A percentile compares a stretch with the other conserved stretches of the same genome.
Conservation (phyloP, 371 early-diverging fungal genomes). For the Coemansia sp. region DNA sequence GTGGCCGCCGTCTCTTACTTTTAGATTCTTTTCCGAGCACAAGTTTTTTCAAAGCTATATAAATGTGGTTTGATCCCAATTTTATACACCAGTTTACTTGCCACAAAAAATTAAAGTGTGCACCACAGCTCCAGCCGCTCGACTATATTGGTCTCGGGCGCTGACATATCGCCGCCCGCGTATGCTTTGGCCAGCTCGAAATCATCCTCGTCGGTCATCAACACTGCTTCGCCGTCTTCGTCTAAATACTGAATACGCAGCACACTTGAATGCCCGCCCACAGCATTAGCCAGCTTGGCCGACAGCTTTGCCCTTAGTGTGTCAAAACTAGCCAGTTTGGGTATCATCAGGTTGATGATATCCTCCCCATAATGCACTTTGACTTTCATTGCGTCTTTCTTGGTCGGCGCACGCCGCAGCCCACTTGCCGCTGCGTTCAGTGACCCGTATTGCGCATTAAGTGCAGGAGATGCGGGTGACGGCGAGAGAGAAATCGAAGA, state of each 20-base stretch:
- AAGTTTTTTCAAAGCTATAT: not conserved
- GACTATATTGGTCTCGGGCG: conserved; percentile 47
- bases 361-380: conserved; percentile 74
- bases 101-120: conserved; percentile 6
- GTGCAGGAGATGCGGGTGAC: conserved; percentile 19
- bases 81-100: not conserved
- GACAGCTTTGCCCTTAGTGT: conserved; percentile 62
- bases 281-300: conserved; percentile 61
- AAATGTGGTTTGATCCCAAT: not conserved
- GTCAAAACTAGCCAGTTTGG: conserved; percentile 58
- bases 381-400: conserved; percentile 62
- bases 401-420: conserved; percentile 43
- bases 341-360: conserved; percentile 70
- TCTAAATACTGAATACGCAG: conserved; percentile 80
- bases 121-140: conserved; percentile 46
- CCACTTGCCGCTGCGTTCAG: conserved; percentile 10
- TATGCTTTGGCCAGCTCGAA: conserved; percentile 76
- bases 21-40: not conserved
- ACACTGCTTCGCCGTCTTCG: conserved; percentile 81
- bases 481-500: conserved; percentile 16
- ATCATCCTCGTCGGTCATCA: conserved; percentile 92
- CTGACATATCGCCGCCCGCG: conserved; percentile 56
- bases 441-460: conserved; percentile 21
- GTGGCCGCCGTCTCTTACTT: not conserved
- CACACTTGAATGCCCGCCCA: conserved; percentile 4